Conservation (phyloP, 495 filamentous ascomycete genomes). For the Lichenothelia convexa region DNA sequence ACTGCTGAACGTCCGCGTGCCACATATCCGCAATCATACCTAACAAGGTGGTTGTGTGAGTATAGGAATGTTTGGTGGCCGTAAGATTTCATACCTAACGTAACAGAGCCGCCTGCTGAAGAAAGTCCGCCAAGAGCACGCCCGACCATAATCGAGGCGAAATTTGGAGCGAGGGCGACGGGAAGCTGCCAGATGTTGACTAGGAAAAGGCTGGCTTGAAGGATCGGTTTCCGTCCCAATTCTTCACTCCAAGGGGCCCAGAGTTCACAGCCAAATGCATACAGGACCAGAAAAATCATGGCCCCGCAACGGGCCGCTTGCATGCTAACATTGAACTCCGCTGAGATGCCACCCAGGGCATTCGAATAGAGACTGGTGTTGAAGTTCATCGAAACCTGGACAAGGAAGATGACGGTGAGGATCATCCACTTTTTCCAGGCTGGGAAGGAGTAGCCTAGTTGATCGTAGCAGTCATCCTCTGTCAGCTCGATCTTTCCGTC, state of each 20-base stretch:
- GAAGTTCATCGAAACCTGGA: conserved; percentile 77
- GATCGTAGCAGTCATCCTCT: conserved; percentile 43
- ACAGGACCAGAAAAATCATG: conserved; percentile 51
- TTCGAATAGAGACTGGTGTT: conserved; percentile 59
- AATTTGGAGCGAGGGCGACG: conserved; percentile 52
- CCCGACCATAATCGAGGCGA: conserved; percentile 43
- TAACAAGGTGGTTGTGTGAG: too few species aligned
- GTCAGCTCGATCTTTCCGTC: conserved; percentile 38
- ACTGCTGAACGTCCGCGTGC: conserved; percentile 53
- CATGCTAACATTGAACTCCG: conserved; percentile 42
- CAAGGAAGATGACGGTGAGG: conserved; percentile 51
- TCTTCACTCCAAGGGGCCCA: conserved; percentile 77
- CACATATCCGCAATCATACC: conserved; percentile 73
- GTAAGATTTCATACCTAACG: conserved; percentile 68
- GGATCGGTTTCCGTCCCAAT: conserved; percentile 52
- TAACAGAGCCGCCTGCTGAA: conserved; percentile 63
- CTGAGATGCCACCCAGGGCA: conserved; percentile 38
- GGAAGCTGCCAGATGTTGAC: conserved; percentile 64
- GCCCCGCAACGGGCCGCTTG: conserved; percentile 49
- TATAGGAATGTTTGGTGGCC: too few species aligned
- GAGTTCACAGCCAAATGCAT: conserved; percentile 65
- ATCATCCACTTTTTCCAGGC: conserved; percentile 60
- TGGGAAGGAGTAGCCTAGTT: conserved; percentile 46
- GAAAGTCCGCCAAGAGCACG: conserved; percentile 52
- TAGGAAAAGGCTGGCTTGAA: conserved; percentile 49